These are phyloP conservation scores for Blastocystis hominis DNA, from an alignment of 352 stramenopile genomes.

Conservation along the genomic window DNA sequence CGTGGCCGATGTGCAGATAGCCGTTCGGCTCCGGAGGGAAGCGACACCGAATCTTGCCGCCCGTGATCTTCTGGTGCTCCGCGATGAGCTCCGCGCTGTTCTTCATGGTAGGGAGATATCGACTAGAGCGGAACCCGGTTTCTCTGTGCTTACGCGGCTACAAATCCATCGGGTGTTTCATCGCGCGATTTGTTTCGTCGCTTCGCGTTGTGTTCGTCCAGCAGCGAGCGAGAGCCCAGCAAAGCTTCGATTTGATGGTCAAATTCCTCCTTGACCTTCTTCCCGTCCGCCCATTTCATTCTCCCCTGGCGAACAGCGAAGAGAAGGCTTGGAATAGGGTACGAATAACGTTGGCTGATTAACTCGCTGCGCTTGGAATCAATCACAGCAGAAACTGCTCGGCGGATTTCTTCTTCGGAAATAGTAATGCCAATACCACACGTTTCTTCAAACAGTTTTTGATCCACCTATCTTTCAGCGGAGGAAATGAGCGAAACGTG, in stretches of 20 bases:
- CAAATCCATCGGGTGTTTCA: background rate
- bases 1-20: slow-evolving; percentile 97
- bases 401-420: slow-evolving; percentile 10
- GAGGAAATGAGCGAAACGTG: background rate
- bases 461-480: background rate
- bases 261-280: slow-evolving; percentile 13
- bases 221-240: background rate
- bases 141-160: background rate
- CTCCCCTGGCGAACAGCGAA: slow-evolving; percentile 21
- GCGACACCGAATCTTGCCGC: slow-evolving; percentile 81
- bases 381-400: slow-evolving; percentile 10
- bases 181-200: slow-evolving; percentile 8
- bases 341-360: slow-evolving; percentile 23
- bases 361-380: background rate
- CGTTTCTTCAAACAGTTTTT: background rate
- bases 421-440: slow-evolving; percentile 43
- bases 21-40: slow-evolving; percentile 97
- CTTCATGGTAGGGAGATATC: slow-evolving; percentile 21
- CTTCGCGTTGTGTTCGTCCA: background rate
- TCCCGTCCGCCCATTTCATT: slow-evolving; percentile 55
- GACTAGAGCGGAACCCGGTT: background rate
- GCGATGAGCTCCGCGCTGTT: slow-evolving; percentile 68
- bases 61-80: slow-evolving; percentile 68
- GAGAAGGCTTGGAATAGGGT: slow-evolving; percentile 25
- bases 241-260: slow-evolving; percentile 2